Evolutionary conservation across 2,329 filamentous ascomycete genomes (phyloP).

Genomic region (Ophiostoma novo-ulmi): DNA sequence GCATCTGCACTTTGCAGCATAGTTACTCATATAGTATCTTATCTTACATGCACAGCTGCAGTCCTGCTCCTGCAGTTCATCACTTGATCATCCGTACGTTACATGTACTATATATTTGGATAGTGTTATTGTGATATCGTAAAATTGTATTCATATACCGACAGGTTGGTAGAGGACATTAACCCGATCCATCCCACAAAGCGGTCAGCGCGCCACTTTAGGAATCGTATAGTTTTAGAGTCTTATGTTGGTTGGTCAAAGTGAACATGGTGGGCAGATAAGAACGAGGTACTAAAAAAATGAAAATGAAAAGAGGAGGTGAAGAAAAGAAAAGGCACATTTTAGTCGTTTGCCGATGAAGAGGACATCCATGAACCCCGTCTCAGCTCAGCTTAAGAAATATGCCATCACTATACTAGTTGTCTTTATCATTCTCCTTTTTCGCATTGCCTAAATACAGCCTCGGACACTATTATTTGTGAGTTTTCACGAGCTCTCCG

Average conservation of each 20-base stretch:
- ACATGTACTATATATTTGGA: background rate
- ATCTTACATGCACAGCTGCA: background rate
- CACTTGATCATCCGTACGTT: background rate
- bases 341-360: background rate
- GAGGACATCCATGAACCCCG: background rate
- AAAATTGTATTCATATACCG: slow-evolving; percentile 1
- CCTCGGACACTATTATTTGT: background rate
- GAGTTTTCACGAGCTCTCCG: background rate
- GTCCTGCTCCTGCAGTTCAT: background rate
- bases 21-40: background rate
- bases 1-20: background rate
- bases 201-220: background rate
- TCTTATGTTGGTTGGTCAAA: background rate
- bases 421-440: background rate
- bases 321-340: too few relatives aligned
- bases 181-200: slow-evolving; percentile 2
- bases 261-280: background rate
- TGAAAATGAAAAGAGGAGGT: background rate
- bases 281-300: background rate
- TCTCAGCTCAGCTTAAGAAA: background rate
- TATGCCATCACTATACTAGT: background rate
- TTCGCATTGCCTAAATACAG: background rate
- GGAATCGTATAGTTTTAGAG: too few relatives aligned
- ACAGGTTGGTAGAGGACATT: slow-evolving; percentile 6
- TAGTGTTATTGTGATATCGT: background rate